Evolutionary conservation across 2,329 filamentous ascomycete genomes (phyloP), one percentile per base, ranked within the genome.

Genomic region (Colletotrichum falcatum): DNA sequence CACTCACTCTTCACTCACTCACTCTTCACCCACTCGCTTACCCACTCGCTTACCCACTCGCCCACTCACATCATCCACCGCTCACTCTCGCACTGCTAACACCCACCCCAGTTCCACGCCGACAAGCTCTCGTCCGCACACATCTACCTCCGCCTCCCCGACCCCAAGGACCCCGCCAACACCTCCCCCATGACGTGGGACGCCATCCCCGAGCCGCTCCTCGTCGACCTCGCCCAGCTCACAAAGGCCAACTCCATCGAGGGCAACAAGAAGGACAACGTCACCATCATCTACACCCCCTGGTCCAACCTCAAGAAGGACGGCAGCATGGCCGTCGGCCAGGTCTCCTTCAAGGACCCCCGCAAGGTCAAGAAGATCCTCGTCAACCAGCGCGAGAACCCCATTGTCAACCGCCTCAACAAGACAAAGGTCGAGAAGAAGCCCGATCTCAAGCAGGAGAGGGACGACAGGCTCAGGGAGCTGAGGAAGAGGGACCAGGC

Each of bases 161-260:
- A 95, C 53, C 92, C 90, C 68, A 90, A 96, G 74, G 86, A 88
- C 49, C 3, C 51, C n/a, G n/a, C 42, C 42, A 35, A 58, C 0
- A 56, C 55, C 5, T 28, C 51, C 14, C 33, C 55, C 14, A 69
- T 68, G 69, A 70, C 69, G 16, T 99, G 96, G 96, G 94, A 98
- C 61, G 82, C 86, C 53, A 94, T 99, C 70, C 90, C 93, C 0
- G 78, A 89, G 72, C 88, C 89, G 4, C 86, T 99, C 35, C 79
- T 99, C 70, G 89, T 87, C 74, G 96, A 99, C 81, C 94, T 96
- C 76, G 96, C 93, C n/a, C 96, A 99, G 81, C 86, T 99, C 76
- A 99, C 96, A 67, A 99, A 99, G 83, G 96, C 96, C 73, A 99
- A 99, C 83, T 98, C 94, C 68, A 99, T 99, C 76, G 96, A 99